phyloP scores from a whole-genome alignment of 1,284 basidiomycete genomes.

The Apiotrichum brassicae region DNA sequence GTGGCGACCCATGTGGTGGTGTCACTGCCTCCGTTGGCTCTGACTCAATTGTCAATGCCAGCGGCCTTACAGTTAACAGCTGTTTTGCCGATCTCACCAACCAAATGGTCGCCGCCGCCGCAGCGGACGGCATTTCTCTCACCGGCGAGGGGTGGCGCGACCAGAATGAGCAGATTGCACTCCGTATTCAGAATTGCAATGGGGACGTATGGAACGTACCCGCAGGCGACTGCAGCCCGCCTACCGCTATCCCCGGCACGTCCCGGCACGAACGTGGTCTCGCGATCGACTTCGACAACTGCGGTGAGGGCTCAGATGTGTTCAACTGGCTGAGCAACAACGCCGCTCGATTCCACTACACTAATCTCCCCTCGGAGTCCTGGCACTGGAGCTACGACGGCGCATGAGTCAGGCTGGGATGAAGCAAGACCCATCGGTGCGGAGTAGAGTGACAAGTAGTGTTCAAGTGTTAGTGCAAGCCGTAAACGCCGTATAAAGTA shows the following conservation, averaged over 20 bases:
- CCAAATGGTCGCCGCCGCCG: neutral
- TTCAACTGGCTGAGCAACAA: conserved; percentile 2
- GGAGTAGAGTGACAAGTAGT: too few relatives aligned
- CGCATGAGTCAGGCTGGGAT: too few relatives aligned
- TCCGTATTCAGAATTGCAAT: neutral
- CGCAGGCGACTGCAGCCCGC: neutral
- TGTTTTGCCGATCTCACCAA: too few relatives aligned
- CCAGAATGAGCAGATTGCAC: neutral
- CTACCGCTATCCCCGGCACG: conserved; percentile 2
- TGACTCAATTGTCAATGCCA: too few relatives aligned
- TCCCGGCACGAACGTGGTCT: conserved; percentile 9
- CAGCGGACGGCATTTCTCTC: neutral
- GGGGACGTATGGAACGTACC: neutral
- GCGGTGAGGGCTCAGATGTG: neutral
- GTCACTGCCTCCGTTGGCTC: too few relatives aligned
- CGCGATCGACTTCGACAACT: conserved; percentile 6
- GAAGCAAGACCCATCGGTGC: too few relatives aligned
- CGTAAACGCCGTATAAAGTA: too few relatives aligned
- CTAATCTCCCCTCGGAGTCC: neutral
- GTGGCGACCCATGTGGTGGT: too few relatives aligned
- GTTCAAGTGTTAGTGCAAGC: too few relatives aligned
- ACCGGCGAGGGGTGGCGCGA: neutral
- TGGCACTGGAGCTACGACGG: conserved; percentile 12
- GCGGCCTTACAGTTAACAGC: too few relatives aligned
- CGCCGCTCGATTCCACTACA: conserved; percentile 2